Evolutionary conservation across 2,329 filamentous ascomycete genomes (phyloP), one percentile per base, ranked within the genome.

Genomic region (Calonectria ilicicola): DNA sequence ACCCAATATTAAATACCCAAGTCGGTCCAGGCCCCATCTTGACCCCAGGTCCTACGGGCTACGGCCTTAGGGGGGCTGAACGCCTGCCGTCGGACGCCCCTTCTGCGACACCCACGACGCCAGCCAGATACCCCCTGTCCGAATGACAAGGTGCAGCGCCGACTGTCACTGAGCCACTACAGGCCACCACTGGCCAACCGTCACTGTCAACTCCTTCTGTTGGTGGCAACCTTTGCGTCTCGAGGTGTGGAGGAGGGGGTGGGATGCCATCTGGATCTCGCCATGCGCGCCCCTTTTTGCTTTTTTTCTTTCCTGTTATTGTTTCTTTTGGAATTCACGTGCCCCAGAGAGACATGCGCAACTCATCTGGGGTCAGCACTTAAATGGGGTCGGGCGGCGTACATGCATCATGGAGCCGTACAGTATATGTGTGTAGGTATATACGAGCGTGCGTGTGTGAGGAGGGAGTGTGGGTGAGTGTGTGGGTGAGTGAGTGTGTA

Each of bases 141-240:
- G 62, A 68, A 47, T 60, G 65, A 67, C 49, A 53, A 60, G 40
- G 49, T 67, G 65, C 65, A 67, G 53, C 53, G 9, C n/a, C 53
- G 21, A 32, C 38, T 60, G 53, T 68, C 65, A 62, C 65, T 51
- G 42, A 49, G 44, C 42, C 65, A 27, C 65, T 40, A 60, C 51
- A 8, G 27, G 23, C 56, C 53, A 27, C 65, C 51, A 60, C 51
- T 9, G 27, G 23, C 56, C 53, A 27, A 60, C 53, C 44, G 65
- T 49, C 19, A 42, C 40, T 62, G 65, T 62, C 40, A 60, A 32
- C 32, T 62, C 32, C 26, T 32, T 32, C 29, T 46, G 35, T 14
- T 21, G 53, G 65, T 68, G 65, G 65, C 53, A 21, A 42, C 49
- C 49, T 62, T 29, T 60, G 23, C 32, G n/a, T 44, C 15, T 38